A percentile compares a stretch with the other conserved stretches of the same genome.
Evolutionary conservation across 108 stramenopile genomes (phyloP).

Genomic region (Fragilariopsis cylindrus): DNA sequence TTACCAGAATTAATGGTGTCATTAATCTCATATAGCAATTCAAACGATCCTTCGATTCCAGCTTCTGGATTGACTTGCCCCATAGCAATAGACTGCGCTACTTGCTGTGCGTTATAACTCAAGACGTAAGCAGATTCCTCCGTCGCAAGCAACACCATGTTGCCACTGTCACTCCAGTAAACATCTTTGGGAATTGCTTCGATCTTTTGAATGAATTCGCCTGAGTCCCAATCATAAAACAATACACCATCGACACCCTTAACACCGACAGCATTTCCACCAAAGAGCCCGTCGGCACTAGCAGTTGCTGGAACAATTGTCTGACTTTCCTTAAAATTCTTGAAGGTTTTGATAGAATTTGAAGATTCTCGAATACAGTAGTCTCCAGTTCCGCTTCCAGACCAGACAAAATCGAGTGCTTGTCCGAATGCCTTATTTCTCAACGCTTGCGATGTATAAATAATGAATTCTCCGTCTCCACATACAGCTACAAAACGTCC

Average conservation of each 20-base stretch:
- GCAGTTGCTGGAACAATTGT: constrained; percentile 87
- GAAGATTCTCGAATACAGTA: constrained; percentile 96
- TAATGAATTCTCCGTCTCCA: constrained; percentile 99
- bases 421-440: constrained; percentile 98
- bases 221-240: constrained; percentile 97
- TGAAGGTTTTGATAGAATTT: constrained; percentile 91
- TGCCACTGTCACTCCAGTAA: constrained; percentile 96
- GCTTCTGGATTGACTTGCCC: constrained; percentile 89
- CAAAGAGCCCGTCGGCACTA: constrained; percentile 93
- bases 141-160: constrained; percentile 90
- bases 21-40: constrained; percentile 89
- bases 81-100: constrained; percentile 80
- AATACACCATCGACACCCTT: constrained; percentile 91
- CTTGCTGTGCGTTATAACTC: constrained; percentile 78
- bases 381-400: constrained; percentile 93
- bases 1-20: constrained; percentile 93
- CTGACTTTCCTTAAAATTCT: constrained; percentile 91
- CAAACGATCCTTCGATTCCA: constrained; percentile 96
- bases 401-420: constrained; percentile 98
- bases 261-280: constrained; percentile 93
- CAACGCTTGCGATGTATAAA: constrained; percentile 97
- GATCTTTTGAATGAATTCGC: constrained; percentile 92
- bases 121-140: constrained; percentile 94
- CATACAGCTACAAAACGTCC: constrained; percentile 97
- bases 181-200: constrained; percentile 93